A percentile compares a stretch with the other conserved stretches of the same genome.
These are phyloP conservation scores for Colletotrichum nymphaeae DNA, from an alignment of 2,329 filamentous ascomycete species.

Conservation along the genomic window DNA sequence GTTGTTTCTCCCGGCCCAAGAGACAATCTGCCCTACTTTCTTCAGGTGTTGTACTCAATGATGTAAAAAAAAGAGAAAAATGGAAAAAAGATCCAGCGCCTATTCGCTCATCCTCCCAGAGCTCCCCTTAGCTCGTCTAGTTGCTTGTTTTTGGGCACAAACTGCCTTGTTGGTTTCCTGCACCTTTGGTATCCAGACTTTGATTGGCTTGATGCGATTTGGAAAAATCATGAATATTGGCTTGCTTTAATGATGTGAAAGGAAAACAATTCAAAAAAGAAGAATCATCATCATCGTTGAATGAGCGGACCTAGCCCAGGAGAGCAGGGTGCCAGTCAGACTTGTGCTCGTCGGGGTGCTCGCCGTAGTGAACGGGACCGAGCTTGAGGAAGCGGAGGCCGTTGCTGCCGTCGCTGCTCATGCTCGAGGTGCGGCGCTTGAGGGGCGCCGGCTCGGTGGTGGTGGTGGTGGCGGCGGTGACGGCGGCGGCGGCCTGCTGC, in stretches of 20 bases:
- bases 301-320: background rate
- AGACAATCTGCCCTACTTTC: background rate
- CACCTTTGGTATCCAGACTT: background rate
- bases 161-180: conserved; percentile 15
- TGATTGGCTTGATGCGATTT: background rate
- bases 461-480: conserved; percentile 41
- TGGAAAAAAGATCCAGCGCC: background rate
- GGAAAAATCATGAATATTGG: background rate
- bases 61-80: background rate
- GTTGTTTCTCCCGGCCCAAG: background rate
- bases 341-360: conserved; percentile 67
- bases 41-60: background rate
- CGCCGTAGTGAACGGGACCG: conserved; percentile 72
- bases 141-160: conserved; percentile 15
- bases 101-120: background rate
- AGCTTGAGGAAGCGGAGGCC: conserved; percentile 70
- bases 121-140: background rate
- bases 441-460: conserved; percentile 42
- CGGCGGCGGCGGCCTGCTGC: conserved; percentile 45
- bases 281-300: background rate
- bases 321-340: conserved; percentile 41
- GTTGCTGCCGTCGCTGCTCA: conserved; percentile 57
- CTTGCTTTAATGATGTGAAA: background rate
- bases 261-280: background rate
- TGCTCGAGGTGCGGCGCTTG: conserved; percentile 64